Evolutionary conservation across 2,329 filamentous ascomycete species (phyloP), one percentile per base, ranked within the genome.

Genomic region (Beauveria asiatica): DNA sequence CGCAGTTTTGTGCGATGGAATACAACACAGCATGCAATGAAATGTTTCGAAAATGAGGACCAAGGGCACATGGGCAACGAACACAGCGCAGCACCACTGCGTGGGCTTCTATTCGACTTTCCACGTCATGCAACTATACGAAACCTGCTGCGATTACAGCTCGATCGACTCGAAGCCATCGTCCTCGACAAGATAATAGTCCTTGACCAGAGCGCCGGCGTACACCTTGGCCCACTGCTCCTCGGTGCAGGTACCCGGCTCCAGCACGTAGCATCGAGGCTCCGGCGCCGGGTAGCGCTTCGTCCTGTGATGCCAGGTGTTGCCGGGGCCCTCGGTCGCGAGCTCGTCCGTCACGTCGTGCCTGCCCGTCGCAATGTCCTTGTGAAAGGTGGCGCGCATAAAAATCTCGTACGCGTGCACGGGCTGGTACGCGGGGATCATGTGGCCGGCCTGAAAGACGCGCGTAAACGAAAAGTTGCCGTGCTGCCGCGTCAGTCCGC

Each of bases 401-500:
- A 87, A 86, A 42, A 85, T 73, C 63, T 79, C 77, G 60, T 84
- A 77, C 1, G 81, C 75, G 1, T 82, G 81, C 63, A 78, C 73
- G 5, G 83, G 84, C 71, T 85, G 83, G 66, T 83, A 84, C 42
- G 78, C 79, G 0, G 83, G 82, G 0, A 85, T 78, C 65, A 83
- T 78, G 67, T 88, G 86, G 3, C 86, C 85, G 10, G 85, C 78
- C 66, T 88, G 81, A 68, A 84, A 88, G 44, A 88, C 79, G 2
- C 86, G 78, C 30, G 81, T 83, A 70, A 88, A 88, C 44, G 80
- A 83, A 62, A 87, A 81, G 67, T 92, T 92, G 10, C 87, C 89
- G 65, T 83, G 86, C 70, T 93, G 89, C 5, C 89, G 82, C 0
- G 90, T 88, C 61, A 84, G 80, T 21, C 89, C 89, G 46, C 80